phyloP scores from a whole-genome alignment of 495 filamentous ascomycete genomes.

The Penicillium coprophilum region DNA sequence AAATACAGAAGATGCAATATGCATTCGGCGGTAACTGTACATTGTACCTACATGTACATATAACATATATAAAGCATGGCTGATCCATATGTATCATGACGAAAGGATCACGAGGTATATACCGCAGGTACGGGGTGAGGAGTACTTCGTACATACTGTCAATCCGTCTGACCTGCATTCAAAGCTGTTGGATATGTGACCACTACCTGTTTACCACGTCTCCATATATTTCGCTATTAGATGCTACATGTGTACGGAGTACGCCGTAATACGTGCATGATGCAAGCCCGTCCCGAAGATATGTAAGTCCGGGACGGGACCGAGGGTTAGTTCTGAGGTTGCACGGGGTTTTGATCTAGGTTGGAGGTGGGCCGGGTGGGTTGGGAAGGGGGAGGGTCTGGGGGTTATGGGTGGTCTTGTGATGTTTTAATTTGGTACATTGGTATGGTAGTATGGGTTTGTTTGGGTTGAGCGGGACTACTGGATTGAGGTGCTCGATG shows the following conservation, averaged over 20 bases:
- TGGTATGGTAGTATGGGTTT: neutral
- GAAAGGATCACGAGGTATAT: neutral
- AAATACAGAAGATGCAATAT: too few species aligned
- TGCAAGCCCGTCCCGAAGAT: neutral
- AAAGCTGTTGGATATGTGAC: neutral
- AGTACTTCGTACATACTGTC: neutral
- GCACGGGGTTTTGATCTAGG: slow-evolving; percentile 1
- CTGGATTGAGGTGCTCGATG: neutral
- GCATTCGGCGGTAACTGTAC: too few species aligned
- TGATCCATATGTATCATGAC: neutral
- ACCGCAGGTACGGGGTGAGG: neutral
- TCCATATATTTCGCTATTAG: neutral
- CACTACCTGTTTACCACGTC: neutral
- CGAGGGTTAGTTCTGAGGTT: slow-evolving; percentile 1
- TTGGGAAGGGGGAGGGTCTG: slow-evolving; percentile 17
- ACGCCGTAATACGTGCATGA: neutral
- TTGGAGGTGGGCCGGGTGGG: slow-evolving; percentile 4
- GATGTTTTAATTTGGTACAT: neutral
- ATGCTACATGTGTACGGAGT: neutral
- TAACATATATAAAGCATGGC: neutral
- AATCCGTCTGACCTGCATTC: neutral
- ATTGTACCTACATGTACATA: neutral
- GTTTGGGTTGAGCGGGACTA: neutral
- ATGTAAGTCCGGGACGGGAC: neutral
- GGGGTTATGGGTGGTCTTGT: slow-evolving; percentile 10